Base-by-base conservation (phyloP, 176 grass and related monocot genomes). In the Bromus sterilis region DNA sequence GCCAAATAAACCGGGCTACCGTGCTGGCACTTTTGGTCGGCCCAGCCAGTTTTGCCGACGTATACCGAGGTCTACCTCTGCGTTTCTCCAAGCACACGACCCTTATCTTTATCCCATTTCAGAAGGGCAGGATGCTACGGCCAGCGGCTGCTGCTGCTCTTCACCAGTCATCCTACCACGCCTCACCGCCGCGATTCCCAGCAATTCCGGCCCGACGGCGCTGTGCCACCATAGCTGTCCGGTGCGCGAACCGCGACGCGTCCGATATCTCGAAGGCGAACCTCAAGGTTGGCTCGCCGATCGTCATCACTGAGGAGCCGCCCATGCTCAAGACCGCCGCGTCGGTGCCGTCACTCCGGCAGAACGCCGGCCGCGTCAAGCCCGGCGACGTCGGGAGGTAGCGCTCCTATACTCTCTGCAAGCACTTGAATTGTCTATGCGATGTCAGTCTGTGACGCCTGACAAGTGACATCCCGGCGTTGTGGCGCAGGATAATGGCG, bases 311-410 rank as follows among this genome's bases (percentile, higher is more conserved):
- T 2, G 78, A 87, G 92, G 84, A 79, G 6, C 88, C 92, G 1
- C 71, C 74, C 24, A 89, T 75, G 75, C 83, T 98, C 7, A 98
- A 98, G 90, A 98, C 92, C 8, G 92, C 92, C 5, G 84, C 87
- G 82, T 79, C 88, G 3, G 92, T 95, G 88, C 88, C 92, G n/a
- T 93, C 90, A 40, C 87, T 98, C 43, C 71, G 86, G 43, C 39
- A 81, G 70, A 95, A 98, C 82, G 37, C 25, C 24, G 86, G 92
- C 15, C 86, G 88, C 24, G 90, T 95, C 71, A 95, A 94, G 86
- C 40, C 89, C 11, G 92, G 95, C 15, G 90, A 98, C 23, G 86
- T 95, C 1, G 95, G 95, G 20, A 98, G 90, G 92, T 98, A 61
- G 4, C 18, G 23, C 21, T 49, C 51, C 20, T 21, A 16, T 16